These are phyloP conservation scores for Solanum corneliomulleri DNA, from an alignment of 257 asterid genomes.

Conservation along the genomic window DNA sequence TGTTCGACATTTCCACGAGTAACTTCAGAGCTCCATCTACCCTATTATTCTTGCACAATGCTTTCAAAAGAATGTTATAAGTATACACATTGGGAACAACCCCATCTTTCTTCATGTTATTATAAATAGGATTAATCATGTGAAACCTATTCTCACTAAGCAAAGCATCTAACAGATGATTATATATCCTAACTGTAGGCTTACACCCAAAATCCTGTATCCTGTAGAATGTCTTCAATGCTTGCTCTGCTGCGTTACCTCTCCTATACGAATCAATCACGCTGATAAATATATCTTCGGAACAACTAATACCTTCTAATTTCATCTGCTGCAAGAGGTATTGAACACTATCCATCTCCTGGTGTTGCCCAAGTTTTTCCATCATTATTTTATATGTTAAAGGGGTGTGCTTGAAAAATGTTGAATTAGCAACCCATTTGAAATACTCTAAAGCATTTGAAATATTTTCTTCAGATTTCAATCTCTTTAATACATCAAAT, in stretches of 20 bases:
- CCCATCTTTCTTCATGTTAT: conserved; percentile 80
- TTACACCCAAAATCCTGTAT: conserved; percentile 66
- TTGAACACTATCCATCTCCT: conserved; percentile 63
- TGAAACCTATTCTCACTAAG: conserved; percentile 62
- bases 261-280: conserved; percentile 52
- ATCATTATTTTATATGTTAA: conserved; percentile 60
- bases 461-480: conserved; percentile 39
- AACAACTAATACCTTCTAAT: conserved; percentile 47
- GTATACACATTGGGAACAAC: conserved; percentile 81
- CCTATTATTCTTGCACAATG: conserved; percentile 68
- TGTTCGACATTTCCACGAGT: conserved; percentile 80
- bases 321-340: conserved; percentile 87
- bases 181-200: conserved; percentile 74
- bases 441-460: conserved; percentile 49
- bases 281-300: conserved; percentile 51
- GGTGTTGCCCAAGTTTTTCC: conserved; percentile 44
- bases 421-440: conserved; percentile 43
- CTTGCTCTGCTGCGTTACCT: conserved; percentile 51
- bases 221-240: conserved; percentile 65
- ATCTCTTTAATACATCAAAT: conserved; percentile 44
- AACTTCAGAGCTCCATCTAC: conserved; percentile 52
- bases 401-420: conserved; percentile 62
- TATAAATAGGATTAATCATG: conserved; percentile 63
- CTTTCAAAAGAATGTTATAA: conserved; percentile 76
- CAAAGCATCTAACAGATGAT: conserved; percentile 74